Evolutionary conservation across 495 filamentous ascomycete genomes (phyloP), one percentile per base, ranked within the genome.

Genomic region (Immersiella caudata): DNA sequence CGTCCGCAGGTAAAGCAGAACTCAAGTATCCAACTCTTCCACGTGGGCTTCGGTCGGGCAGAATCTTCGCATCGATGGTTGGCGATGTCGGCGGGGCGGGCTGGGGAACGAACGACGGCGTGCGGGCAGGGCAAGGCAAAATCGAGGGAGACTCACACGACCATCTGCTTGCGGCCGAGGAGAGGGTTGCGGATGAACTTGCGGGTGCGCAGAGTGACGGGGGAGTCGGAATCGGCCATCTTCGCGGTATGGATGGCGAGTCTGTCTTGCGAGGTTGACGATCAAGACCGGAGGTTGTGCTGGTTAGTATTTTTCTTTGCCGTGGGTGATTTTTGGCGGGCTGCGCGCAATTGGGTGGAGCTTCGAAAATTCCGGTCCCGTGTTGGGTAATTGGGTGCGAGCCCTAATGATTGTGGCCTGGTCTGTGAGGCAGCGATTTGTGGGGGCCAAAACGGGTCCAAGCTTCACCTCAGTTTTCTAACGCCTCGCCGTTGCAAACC

Each of bases 151-250:
- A 91, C 96, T 88, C 94, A 99, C 95, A 98, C 92, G 84, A 99
- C 96, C 95, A 99, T 98, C 89, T 99, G 96, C 87, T 95, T 97
- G 79, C 94, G 91, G 78, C 89, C 94, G 73, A 99, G 91, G 79
- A 99, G 92, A 79, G 96, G 91, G 87, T 99, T 99, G 84, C 93
- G 91, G 82, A 98, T 96, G 93, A 99, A 99, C 87, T 99, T 99
- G 91, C 96, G 94, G 82, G 96, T 99, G 84, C 96, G 92, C 86
- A 99, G 84, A 74, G 95, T 99, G 78, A 99, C 92, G 73, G 90
- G 87, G 80, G 86, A 78, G 77, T 90, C 89, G 66, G 86, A 82
- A 82, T 97, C 95, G 81, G 94, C 88, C 95, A 97, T 98, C 80
- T 73, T 76, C 68, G 69, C 70, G 70, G 66, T 72, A n/a, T 72